phyloP scores from a whole-genome alignment of 1,284 basidiomycete genomes.

The Ganoderma sinense region DNA sequence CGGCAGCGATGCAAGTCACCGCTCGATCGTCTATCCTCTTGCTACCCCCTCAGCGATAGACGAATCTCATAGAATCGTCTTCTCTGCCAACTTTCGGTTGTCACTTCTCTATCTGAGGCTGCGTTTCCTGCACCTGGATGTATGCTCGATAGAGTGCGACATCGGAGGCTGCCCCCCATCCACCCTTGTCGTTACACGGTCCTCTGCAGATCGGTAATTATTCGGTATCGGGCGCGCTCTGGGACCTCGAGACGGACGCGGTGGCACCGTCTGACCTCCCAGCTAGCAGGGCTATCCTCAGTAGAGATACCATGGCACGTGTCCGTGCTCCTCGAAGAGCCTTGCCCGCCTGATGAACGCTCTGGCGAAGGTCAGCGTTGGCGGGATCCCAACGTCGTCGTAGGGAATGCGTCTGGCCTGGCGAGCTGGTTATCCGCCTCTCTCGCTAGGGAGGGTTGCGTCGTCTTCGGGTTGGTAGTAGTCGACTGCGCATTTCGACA shows the following conservation, averaged over 20 bases:
- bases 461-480: constrained; percentile 55
- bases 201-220: constrained; percentile 16
- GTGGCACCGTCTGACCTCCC: constrained; percentile 14
- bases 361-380: constrained; percentile 46
- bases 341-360: not conserved
- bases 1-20: too few relatives aligned
- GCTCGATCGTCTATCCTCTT: too few relatives aligned
- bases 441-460: constrained; percentile 44
- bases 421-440: constrained; percentile 41
- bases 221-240: constrained; percentile 17
- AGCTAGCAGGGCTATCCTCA: constrained; percentile 41
- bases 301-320: constrained; percentile 54
- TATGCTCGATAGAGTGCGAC: constrained; percentile 39
- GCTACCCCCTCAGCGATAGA: too few relatives aligned
- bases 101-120: too few relatives aligned
- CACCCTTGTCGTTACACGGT: constrained; percentile 49
- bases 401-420: constrained; percentile 43
- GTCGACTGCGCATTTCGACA: constrained; percentile 48
- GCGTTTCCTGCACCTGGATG: constrained; percentile 14
- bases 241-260: constrained; percentile 38
- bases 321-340: not conserved
- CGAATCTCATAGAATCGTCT: too few relatives aligned
- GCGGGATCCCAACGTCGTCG: constrained; percentile 50
- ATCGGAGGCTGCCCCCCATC: constrained; percentile 52
- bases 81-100: too few relatives aligned